Conservation (phyloP, 2,329 filamentous ascomycete genomes). For the Penicillium italicum region DNA sequence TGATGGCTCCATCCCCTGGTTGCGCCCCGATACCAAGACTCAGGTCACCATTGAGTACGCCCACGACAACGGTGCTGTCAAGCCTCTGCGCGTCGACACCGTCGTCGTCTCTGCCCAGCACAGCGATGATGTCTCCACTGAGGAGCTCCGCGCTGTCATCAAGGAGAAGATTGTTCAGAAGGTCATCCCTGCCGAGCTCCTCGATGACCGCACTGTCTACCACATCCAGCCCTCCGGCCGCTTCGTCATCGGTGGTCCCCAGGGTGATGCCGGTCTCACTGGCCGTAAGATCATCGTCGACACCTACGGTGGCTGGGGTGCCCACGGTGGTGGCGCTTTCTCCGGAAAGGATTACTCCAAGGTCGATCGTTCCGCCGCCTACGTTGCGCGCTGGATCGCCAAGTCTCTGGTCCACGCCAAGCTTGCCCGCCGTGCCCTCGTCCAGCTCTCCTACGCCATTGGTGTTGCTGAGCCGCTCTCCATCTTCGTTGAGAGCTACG, state of each 20-base stretch:
- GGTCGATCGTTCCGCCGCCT: slow-evolving; percentile 97
- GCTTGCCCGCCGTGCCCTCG: slow-evolving; percentile 85
- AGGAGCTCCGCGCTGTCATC: slow-evolving; percentile 90
- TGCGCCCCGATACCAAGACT: slow-evolving; percentile 98
- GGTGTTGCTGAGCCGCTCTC: slow-evolving; percentile 97
- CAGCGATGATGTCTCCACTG: slow-evolving; percentile 79
- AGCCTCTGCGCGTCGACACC: slow-evolving; percentile 90
- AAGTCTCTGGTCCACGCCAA: slow-evolving; percentile 91
- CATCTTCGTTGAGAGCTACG: slow-evolving; percentile 96
- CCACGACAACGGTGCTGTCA: slow-evolving; percentile 85
- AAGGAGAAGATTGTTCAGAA: slow-evolving; percentile 95
- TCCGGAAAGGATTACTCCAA: slow-evolving; percentile 99
- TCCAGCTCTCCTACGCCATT: slow-evolving; percentile 99
- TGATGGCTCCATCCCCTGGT: slow-evolving; percentile 84
- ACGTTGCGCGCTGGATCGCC: slow-evolving; percentile 97
- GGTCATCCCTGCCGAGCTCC: slow-evolving; percentile 86
- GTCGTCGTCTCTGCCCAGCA: slow-evolving; percentile 97
- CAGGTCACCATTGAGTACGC: slow-evolving; percentile 99
- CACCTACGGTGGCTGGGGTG: slow-evolving; percentile 99
- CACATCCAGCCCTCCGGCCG: slow-evolving; percentile 98
- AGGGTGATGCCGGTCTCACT: slow-evolving; percentile 97
- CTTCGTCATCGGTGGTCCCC: slow-evolving; percentile 98
- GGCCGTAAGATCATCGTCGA: slow-evolving; percentile 99
- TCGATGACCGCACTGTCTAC: slow-evolving; percentile 91
- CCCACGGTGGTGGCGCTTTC: slow-evolving; percentile 99